These are phyloP conservation scores for Tetragonia tetragonoides DNA, from an alignment of 148 eudicot species.

Conservation along the genomic window DNA sequence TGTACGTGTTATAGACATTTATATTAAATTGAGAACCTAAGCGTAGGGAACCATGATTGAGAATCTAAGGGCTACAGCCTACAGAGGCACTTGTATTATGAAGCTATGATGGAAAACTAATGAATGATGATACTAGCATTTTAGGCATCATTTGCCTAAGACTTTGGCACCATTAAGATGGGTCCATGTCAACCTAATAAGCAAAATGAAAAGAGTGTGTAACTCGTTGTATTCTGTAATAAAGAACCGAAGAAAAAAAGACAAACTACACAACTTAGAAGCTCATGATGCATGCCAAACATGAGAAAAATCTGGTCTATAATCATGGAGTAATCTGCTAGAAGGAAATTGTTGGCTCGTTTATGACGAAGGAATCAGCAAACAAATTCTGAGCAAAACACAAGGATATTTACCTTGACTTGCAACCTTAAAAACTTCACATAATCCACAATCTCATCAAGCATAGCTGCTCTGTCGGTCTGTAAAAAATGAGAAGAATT, in stretches of 20 bases:
- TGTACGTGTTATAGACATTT: constrained; percentile 13
- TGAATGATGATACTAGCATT: constrained; percentile 21
- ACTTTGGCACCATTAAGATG: constrained; percentile 12
- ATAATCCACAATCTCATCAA: constrained; percentile 69
- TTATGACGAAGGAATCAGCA: constrained; percentile 4
- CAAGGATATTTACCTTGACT: constrained; percentile 49
- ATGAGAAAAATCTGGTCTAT: neutral
- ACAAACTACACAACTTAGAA: neutral
- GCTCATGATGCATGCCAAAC: constrained; percentile 6
- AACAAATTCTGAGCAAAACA: neutral
- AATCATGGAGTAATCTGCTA: constrained; percentile 1
- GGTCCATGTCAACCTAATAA: constrained; percentile 22
- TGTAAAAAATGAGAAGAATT: constrained; percentile 26
- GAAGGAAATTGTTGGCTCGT: neutral
- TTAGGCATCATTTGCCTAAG: constrained; percentile 24
- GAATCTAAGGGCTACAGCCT: constrained; percentile 8
- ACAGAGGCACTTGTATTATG: constrained; percentile 23
- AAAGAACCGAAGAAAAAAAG: neutral
- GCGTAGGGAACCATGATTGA: constrained; percentile 26
- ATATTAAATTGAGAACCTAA: constrained; percentile 27
- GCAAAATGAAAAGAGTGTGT: constrained; percentile 10
- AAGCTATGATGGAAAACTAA: constrained; percentile 28
- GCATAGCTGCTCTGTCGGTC: constrained; percentile 75
- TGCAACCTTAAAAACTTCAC: constrained; percentile 68
- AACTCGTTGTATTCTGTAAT: neutral